A percentile compares a stretch with the other conserved stretches of the same genome.
phyloP scores from a whole-genome alignment of 257 asterid genomes.

The Forsythia suspensa region DNA sequence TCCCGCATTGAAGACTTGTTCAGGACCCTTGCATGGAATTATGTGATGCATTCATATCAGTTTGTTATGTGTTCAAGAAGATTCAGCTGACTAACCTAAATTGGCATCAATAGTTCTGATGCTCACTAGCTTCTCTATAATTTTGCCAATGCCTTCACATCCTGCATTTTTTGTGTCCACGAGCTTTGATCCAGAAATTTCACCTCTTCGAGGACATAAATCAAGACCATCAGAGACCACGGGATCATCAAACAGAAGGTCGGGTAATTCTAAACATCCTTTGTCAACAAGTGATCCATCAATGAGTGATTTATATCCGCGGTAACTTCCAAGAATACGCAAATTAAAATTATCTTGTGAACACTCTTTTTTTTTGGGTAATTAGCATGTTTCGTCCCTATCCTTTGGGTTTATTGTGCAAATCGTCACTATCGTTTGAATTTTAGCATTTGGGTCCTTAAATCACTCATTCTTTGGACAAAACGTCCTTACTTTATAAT shows the following conservation, averaged over 20 bases:
- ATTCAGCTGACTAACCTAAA: slow-evolving; percentile 26
- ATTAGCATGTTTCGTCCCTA: too few species aligned
- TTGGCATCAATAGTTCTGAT: slow-evolving; percentile 28
- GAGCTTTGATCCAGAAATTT: background rate
- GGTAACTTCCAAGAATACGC: slow-evolving; percentile 4
- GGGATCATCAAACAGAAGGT: too few species aligned
- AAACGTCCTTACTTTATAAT: too few species aligned
- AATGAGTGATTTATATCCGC: slow-evolving; percentile 9
- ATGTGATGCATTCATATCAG: slow-evolving; percentile 33
- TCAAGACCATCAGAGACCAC: too few species aligned
- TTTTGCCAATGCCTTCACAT: slow-evolving; percentile 17
- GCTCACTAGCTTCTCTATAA: slow-evolving; percentile 13
- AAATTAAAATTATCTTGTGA: too few species aligned
- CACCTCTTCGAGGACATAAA: too few species aligned
- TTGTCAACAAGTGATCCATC: background rate
- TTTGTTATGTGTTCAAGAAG: slow-evolving; percentile 26
- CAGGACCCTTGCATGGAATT: background rate
- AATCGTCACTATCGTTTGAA: too few species aligned
- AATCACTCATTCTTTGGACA: too few species aligned
- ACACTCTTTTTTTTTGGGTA: too few species aligned
- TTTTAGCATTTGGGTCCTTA: too few species aligned
- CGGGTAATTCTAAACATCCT: background rate
- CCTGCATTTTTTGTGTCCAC: slow-evolving; percentile 5
- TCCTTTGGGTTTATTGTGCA: too few species aligned
- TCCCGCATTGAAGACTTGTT: slow-evolving; percentile 13